Evolutionary conservation across 2,329 filamentous ascomycete genomes (phyloP), one percentile per base, ranked within the genome.

Genomic region (Aaosphaeria pasadenensis): DNA sequence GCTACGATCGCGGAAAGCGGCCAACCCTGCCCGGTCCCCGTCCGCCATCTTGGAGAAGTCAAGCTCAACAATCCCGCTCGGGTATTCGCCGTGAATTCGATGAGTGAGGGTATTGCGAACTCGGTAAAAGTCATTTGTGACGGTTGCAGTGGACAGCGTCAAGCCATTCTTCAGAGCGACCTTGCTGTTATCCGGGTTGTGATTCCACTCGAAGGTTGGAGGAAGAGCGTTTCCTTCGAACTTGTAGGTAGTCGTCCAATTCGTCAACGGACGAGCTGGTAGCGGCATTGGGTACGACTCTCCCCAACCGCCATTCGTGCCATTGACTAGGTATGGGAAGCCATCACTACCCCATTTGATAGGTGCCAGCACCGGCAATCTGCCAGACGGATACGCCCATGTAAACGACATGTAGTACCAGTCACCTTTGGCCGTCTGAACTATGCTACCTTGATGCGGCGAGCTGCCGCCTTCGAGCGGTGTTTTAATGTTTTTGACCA

Each of bases 361-460:
- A 0, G 79, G 79, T 0, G 80, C 80, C 3, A 83, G 62, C 2
- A 80, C 76, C 0, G 81, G 81, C 4, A 81, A 69, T 9, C 80
- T 73, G 0, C 81, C 81, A 3, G 69, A 72, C 0, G 81, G 80
- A 49, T 80, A 83, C 0, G 72, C 71, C 57, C 75, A 74, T 0
- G 72, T 70, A 58, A 83, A 83, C 0, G 77, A 71, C 70, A 82
- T 77, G 55, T 77, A 83, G 56, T 79, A 81, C 80, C 80, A 83
- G n/a, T 75, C 63, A 0, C 77, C 78, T 4, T 69, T 55, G 0
- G 69, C 62, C 0, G 76, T 77, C 42, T 79, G 62, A 4, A 83
- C 69, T 1, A 84, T 62, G 30, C 77, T 73, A 1, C 80, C 81
- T 57, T 84, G 81, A 50, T 81, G 74, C 0, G 77, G 73, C 1